Base-by-base conservation (phyloP, 73 alveolate genomes). In the Symbiodinium natans region DNA sequence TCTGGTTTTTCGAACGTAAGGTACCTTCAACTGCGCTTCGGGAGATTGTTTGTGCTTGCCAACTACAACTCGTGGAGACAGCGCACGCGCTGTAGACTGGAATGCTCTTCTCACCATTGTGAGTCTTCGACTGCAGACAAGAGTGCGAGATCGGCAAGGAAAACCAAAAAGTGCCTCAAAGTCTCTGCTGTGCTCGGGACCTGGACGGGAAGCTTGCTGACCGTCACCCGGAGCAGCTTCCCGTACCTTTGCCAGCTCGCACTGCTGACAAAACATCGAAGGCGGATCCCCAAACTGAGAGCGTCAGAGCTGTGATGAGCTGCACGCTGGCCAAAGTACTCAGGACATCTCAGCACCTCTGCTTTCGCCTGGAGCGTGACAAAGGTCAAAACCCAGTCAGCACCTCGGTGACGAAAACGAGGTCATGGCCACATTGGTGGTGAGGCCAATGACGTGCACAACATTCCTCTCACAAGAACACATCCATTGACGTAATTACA, bases 21-120 rank as follows among this genome's bases (percentile, higher is more conserved):
- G 86, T 88, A 88, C 95, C 95, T 88, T 40, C 74, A 82, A 2
- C 54, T 52, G 15, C 17, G 23, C 29, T 4, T 36, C 0, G 0
- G 77, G 52, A 84, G 36, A 13, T 9, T 25, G 31, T 46, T 46
- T 21, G 59, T 46, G 59, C 59, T 46, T 46, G 59, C 59, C 59
- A 13, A 46, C 59, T 46, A 13, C 59, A 46, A 19, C 9, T 13
- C 9, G 59, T 13, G 10, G 3, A 59, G 4, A 59, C 27, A 41
- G 95, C n/a, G 95, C 95, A 88, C 95, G 95, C 95, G 86, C 95
- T 88, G 41, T 88, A 88, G 86, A 88, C 73, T 8, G 95, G 95
- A 42, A 88, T 83, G 41, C 95, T 88, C 95, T 88, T 88, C 86
- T 88, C 95, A 27, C 36, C 36, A 25, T 83, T 63, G 73, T 88